Percentiles rank a stretch among this genome's conserved stretches.
Evolutionary conservation across 176 grass and related monocot species (phyloP).

Genomic region (Otatea glauca): DNA sequence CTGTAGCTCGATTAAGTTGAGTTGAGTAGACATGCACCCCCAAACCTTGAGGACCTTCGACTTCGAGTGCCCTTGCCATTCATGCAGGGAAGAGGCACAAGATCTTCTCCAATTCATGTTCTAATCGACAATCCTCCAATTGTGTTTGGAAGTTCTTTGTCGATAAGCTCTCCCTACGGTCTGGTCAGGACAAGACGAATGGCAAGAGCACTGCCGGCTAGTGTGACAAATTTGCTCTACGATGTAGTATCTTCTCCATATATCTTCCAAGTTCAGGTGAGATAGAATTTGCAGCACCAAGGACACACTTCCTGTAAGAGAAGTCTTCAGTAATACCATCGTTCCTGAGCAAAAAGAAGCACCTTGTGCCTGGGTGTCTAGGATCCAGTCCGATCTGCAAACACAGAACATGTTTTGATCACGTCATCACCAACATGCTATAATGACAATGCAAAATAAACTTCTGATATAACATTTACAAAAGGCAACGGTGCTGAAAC

Average conservation of each 20-base stretch:
- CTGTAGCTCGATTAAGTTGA: not conserved
- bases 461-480: not conserved
- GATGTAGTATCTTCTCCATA: slow-evolving; percentile 39
- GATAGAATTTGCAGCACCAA: slow-evolving; percentile 46
- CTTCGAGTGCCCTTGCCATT: not conserved
- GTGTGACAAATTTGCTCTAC: slow-evolving; percentile 23
- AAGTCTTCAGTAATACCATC: slow-evolving; percentile 46
- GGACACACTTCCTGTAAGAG: slow-evolving; percentile 55
- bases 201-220: not conserved
- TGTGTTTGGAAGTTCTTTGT: not conserved
- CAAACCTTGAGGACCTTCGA: too few relatives aligned
- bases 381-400: slow-evolving; percentile 52
- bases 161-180: not conserved
- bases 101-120: slow-evolving; percentile 4
- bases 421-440: slow-evolving; percentile 1
- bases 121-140: not conserved
- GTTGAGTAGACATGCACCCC: slow-evolving; percentile 1
- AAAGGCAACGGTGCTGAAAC: slow-evolving; percentile 26
- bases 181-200: not conserved
- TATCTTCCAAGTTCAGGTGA: slow-evolving; percentile 43
- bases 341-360: slow-evolving; percentile 45
- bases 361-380: slow-evolving; percentile 41
- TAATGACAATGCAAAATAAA: not conserved
- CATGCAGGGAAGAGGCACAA: not conserved
- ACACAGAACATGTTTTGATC: slow-evolving; percentile 3